Conservation (phyloP, 2,329 filamentous ascomycete species). For the Colletotrichum abscissum region DNA sequence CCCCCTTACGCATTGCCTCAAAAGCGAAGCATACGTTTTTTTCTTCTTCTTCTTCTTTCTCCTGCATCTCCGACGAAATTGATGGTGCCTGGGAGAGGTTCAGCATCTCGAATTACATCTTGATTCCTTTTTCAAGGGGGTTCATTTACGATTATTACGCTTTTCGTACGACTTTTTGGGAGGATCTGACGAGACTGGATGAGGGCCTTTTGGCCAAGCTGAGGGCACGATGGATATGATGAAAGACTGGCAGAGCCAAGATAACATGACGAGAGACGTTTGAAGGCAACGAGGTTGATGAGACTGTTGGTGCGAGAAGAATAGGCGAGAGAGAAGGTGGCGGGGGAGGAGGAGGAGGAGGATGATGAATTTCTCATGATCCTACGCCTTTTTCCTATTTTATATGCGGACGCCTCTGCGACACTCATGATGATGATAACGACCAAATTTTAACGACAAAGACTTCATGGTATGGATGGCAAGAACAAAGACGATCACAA, state of each 20-base stretch:
- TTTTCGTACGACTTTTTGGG: not conserved
- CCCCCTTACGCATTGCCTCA: slow-evolving; percentile 8
- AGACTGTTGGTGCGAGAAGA: not conserved
- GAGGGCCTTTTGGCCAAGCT: not conserved
- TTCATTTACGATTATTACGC: not conserved
- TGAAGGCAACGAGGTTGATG: not conserved
- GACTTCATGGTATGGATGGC: slow-evolving; percentile 18
- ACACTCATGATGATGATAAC: slow-evolving; percentile 28
- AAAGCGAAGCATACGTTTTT: slow-evolving; percentile 20
- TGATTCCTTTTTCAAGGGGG: not conserved
- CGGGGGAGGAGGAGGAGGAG: not conserved
- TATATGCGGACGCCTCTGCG: not conserved
- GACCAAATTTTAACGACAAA: slow-evolving; percentile 14
- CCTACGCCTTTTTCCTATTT: not conserved
- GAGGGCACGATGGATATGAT: not conserved
- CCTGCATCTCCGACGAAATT: not conserved
- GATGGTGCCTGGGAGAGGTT: not conserved
- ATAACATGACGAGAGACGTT: not conserved
- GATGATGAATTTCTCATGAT: not conserved
- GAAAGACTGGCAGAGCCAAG: not conserved
- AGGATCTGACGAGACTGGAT: not conserved
- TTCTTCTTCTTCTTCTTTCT: slow-evolving; percentile 1
- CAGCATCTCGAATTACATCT: not conserved
- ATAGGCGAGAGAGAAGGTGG: not conserved
- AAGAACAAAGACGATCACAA: not conserved